Evolutionary conservation across 192 early-diverging fungal species (phyloP).

Genomic region (Backusella macrospora): DNA sequence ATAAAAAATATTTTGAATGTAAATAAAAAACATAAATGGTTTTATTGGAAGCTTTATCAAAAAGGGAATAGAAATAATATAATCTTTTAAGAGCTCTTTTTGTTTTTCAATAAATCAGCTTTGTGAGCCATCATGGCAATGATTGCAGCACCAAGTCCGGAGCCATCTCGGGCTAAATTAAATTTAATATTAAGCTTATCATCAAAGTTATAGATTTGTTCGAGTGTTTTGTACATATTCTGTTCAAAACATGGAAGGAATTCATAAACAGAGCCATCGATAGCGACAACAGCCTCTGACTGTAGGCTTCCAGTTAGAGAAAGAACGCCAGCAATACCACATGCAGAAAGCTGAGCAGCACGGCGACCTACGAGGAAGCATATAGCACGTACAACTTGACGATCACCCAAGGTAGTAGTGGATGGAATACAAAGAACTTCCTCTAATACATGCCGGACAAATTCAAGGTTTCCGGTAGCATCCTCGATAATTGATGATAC

Average conservation of each 20-base stretch:
- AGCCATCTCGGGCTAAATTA: conserved; percentile 76
- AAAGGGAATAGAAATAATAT: no score
- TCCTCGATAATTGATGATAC: conserved; percentile 74
- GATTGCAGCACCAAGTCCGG: conserved; percentile 73
- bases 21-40: no score
- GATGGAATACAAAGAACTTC: conserved; percentile 61
- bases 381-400: conserved; percentile 74
- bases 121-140: conserved; percentile 40
- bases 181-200: conserved; percentile 60
- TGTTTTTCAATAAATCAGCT: no score
- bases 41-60: no score
- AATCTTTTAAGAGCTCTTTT: no score
- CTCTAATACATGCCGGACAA: conserved; percentile 69
- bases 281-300: conserved; percentile 29
- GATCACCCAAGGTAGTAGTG: conserved; percentile 67
- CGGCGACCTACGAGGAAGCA: conserved; percentile 79
- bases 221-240: conserved; percentile 70
- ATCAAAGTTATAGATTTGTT: conserved; percentile 67
- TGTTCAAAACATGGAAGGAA: conserved; percentile 73
- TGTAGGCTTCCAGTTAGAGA: conserved; percentile 54
- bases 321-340: conserved; percentile 66
- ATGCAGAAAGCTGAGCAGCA: conserved; percentile 79
- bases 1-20: no score
- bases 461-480: conserved; percentile 57
- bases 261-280: conserved; percentile 78